phyloP scores from a whole-genome alignment of 2,329 filamentous ascomycete genomes.

The Myriosclerotinia duriaeana region DNA sequence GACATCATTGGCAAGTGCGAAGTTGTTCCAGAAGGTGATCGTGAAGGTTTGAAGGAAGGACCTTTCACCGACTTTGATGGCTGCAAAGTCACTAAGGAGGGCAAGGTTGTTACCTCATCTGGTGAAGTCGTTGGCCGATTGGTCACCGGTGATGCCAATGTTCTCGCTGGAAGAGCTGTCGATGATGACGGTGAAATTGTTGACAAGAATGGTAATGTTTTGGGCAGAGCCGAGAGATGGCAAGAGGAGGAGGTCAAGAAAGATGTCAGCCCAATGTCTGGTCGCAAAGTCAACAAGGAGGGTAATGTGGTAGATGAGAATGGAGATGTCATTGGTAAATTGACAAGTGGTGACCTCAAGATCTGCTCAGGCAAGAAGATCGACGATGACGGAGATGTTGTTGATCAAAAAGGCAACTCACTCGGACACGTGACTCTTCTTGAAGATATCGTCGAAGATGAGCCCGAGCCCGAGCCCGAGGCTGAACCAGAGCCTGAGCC shows the following conservation, averaged over 20 bases:
- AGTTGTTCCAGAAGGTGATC: constrained; percentile 65
- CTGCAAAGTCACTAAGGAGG: constrained; percentile 66
- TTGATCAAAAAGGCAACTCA: constrained; percentile 65
- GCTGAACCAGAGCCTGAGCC: constrained; percentile 41
- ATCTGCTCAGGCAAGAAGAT: constrained; percentile 67
- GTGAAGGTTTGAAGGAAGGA: constrained; percentile 61
- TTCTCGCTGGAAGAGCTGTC: constrained; percentile 69
- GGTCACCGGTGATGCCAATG: constrained; percentile 68
- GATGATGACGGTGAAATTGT: constrained; percentile 81
- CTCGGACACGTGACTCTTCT: constrained; percentile 69
- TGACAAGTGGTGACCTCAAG: constrained; percentile 65
- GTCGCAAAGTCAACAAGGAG: constrained; percentile 57
- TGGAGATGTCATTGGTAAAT: constrained; percentile 62
- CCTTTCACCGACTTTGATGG: constrained; percentile 67
- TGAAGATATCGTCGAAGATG: constrained; percentile 52
- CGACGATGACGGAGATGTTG: constrained; percentile 69
- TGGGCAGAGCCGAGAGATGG: constrained; percentile 61
- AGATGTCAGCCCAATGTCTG: constrained; percentile 53
- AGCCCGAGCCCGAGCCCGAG: constrained; percentile 43
- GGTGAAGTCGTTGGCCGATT: constrained; percentile 74
- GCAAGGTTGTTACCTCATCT: constrained; percentile 62
- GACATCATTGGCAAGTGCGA: constrained; percentile 68
- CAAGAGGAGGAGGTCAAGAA: constrained; percentile 54
- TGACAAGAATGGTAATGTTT: constrained; percentile 67
- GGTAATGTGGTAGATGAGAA: constrained; percentile 59